phyloP scores from a whole-genome alignment of 805 yeast species.

The Zygotorulaspora florentina region DNA sequence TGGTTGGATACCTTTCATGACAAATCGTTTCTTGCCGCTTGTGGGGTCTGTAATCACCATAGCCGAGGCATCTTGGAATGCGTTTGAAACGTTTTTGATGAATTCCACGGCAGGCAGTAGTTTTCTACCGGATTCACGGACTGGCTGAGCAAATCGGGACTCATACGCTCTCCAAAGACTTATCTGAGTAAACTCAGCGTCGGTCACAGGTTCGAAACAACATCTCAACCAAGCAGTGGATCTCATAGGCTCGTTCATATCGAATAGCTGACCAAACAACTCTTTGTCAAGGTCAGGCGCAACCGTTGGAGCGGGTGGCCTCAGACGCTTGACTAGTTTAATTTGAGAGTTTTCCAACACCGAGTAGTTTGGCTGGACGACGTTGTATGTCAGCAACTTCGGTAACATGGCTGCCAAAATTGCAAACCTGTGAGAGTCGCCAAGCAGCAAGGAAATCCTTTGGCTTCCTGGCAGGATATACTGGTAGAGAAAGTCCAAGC shows the following conservation, averaged over 20 bases:
- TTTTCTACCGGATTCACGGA: constrained; percentile 48
- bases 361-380: constrained; percentile 36
- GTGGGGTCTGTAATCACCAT: constrained; percentile 75
- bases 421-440: constrained; percentile 45
- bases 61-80: constrained; percentile 85
- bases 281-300: constrained; percentile 58
- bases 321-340: constrained; percentile 53
- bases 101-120: constrained; percentile 93
- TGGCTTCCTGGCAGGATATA: constrained; percentile 60
- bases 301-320: constrained; percentile 56
- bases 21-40: constrained; percentile 70
- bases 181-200: constrained; percentile 90
- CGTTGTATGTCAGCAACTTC: constrained; percentile 49
- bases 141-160: constrained; percentile 66
- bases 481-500: constrained; percentile 79
- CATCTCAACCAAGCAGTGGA: constrained; percentile 95
- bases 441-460: constrained; percentile 50
- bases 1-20: constrained; percentile 92
- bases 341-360: constrained; percentile 25
- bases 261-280: constrained; percentile 56
- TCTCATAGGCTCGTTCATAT: constrained; percentile 77
- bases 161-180: constrained; percentile 95
- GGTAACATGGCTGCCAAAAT: constrained; percentile 60
- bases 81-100: constrained; percentile 86
- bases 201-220: constrained; percentile 72